Evolutionary conservation across 768 basidiomycete species (phyloP), one percentile per base, ranked within the genome.

Genomic region (Cystobasidium onofrii): DNA sequence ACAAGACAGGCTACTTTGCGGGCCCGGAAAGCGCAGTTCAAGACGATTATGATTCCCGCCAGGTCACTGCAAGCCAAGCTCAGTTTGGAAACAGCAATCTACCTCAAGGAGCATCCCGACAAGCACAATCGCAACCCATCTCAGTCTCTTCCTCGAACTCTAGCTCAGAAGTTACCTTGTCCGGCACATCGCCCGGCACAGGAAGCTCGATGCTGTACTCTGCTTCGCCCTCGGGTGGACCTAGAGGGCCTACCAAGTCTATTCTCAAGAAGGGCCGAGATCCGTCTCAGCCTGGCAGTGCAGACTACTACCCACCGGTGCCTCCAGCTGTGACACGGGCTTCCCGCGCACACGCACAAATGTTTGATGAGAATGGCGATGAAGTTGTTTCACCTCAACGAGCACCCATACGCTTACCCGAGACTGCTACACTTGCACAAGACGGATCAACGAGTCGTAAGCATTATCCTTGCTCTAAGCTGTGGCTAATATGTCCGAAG

Each of bases 291-390:
- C 63, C 63, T 27, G 63, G 63, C 12, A 64, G 63, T 36, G 63
- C 63, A 1, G 69, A 71, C 17, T 71, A 71, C 36, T 71, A 71
- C 54, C 69, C 69, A 9, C 69, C 69, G 7, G n/a, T 71, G n/a
- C 69, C 55, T 12, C 69, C 69, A 3, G 69, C 69, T 31, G 23
- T 23, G 9, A 71, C 69, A 33, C 33, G 69, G 27, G 69, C 69
- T 1, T 34, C 31, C 23, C 29, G 69, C 15, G 69, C 69, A 27
- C 69, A 71, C 34, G 69, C 69, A 18, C 50, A 52, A 15, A 71
- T 71, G 69, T 71, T 71, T 31, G 33, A 36, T 18, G 69, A 71
- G 44, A 46, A 71, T 27, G 69, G 69, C 9, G 69, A 71, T 17
- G 69, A 60, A 29, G 33, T 60, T 6, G 6, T 20, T 20, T 60